Percentiles rank a stretch among this genome's conserved stretches.
phyloP scores from a whole-genome alignment of 108 stramenopile genomes.

The Ochromonas danica region DNA sequence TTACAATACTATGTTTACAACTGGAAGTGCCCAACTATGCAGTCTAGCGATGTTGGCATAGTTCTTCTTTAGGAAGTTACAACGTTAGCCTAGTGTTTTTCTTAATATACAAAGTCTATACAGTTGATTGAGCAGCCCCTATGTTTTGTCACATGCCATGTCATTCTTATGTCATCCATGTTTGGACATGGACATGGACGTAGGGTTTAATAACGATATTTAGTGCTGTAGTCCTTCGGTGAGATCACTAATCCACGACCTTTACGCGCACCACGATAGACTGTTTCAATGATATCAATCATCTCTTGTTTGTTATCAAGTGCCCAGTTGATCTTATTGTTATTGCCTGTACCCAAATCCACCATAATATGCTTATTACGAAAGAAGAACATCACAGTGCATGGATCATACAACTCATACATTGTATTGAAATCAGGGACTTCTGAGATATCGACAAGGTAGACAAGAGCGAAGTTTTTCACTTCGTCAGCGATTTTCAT shows the following conservation, averaged over 20 bases:
- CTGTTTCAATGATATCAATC: conserved; percentile 97
- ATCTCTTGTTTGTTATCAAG: conserved; percentile 93
- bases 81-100: too few relatives aligned
- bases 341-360: conserved; percentile 96
- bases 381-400: conserved; percentile 98
- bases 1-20: conserved; percentile 99
- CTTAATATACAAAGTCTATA: too few relatives aligned
- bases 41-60: conserved; percentile 78
- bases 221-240: conserved; percentile 97
- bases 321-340: conserved; percentile 99
- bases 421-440: conserved; percentile 94
- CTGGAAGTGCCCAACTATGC: conserved; percentile 80
- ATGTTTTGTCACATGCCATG: too few relatives aligned
- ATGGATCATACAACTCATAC: conserved; percentile 96
- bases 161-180: too few relatives aligned
- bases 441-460: conserved; percentile 93
- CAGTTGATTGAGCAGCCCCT: too few relatives aligned
- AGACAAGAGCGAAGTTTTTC: conserved; percentile 95
- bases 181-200: too few relatives aligned
- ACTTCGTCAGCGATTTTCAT: conserved; percentile 89
- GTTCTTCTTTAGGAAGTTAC: conserved; percentile 84
- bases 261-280: conserved; percentile 92
- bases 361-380: conserved; percentile 94
- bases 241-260: conserved; percentile 93
- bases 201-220: conserved; percentile 81